Evolutionary conservation across 805 yeast species (phyloP).

Genomic region (Vanderwaltozyma verrucispora): DNA sequence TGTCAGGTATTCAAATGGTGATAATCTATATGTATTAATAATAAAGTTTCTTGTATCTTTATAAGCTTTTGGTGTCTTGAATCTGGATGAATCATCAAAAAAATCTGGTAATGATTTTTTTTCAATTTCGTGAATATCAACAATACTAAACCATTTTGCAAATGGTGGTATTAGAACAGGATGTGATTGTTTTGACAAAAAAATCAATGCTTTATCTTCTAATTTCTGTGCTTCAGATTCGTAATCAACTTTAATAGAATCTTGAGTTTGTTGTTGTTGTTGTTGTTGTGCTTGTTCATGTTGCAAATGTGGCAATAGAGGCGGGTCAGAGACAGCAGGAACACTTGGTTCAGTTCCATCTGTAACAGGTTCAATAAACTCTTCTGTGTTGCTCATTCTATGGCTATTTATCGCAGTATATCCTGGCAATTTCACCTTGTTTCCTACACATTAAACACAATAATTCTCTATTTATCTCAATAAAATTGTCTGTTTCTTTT

Average conservation of each 20-base stretch:
- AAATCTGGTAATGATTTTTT: constrained; percentile 80
- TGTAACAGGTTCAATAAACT: background rate
- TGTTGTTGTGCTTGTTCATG: constrained; percentile 10
- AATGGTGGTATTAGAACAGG: constrained; percentile 81
- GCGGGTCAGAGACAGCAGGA: constrained; percentile 5
- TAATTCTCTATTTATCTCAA: too few species aligned
- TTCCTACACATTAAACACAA: too few species aligned
- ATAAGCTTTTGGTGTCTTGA: constrained; percentile 75
- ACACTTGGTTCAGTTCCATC: background rate
- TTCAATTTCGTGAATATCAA: constrained; percentile 65
- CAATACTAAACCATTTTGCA: constrained; percentile 74
- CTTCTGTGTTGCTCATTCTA: background rate
- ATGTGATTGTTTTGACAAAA: constrained; percentile 53
- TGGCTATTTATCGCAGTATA: too few species aligned
- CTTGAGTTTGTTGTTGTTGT: constrained; percentile 9
- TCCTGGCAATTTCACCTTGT: too few species aligned
- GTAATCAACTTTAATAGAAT: constrained; percentile 13
- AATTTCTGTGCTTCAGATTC: constrained; percentile 28
- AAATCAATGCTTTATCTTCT: constrained; percentile 27
- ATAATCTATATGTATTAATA: constrained; percentile 77
- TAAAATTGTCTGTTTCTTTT: too few species aligned
- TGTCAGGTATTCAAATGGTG: constrained; percentile 83
- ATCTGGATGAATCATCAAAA: constrained; percentile 59
- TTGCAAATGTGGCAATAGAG: constrained; percentile 20
- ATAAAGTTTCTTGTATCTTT: constrained; percentile 77